Evolutionary conservation across 805 yeast species (phyloP).

Genomic region (Peterozyma toletana): DNA sequence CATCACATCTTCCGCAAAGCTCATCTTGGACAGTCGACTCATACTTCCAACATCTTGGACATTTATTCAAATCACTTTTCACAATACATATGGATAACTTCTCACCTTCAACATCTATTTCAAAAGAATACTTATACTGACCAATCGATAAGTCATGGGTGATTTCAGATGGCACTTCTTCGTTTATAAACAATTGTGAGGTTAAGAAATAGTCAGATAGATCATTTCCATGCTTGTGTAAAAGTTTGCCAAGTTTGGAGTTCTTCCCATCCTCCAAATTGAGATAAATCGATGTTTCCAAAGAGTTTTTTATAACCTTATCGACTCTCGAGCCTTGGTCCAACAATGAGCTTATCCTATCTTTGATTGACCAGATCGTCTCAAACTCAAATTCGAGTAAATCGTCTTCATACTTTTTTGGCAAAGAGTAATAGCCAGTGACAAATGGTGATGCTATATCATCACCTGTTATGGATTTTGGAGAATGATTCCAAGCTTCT

Average conservation of each 20-base stretch:
- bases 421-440: slow-evolving; percentile 33
- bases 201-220: slow-evolving; percentile 55
- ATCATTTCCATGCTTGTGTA: slow-evolving; percentile 29
- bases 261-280: slow-evolving; percentile 12
- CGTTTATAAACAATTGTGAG: slow-evolving; percentile 41
- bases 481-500: slow-evolving; percentile 73
- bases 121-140: slow-evolving; percentile 20
- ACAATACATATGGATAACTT: slow-evolving; percentile 29
- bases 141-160: background rate
- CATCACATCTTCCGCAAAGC: slow-evolving; percentile 62
- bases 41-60: slow-evolving; percentile 94
- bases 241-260: slow-evolving; percentile 7
- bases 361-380: slow-evolving; percentile 38
- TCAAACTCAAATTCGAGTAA: slow-evolving; percentile 36
- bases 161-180: background rate
- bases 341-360: slow-evolving; percentile 39
- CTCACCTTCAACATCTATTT: slow-evolving; percentile 21
- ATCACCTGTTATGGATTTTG: slow-evolving; percentile 18
- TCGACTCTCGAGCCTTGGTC: slow-evolving; percentile 52
- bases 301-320: slow-evolving; percentile 42
- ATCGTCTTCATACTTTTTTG: slow-evolving; percentile 25
- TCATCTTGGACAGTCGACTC: slow-evolving; percentile 41
- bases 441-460: slow-evolving; percentile 37
- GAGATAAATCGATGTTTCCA: slow-evolving; percentile 47
- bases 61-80: slow-evolving; percentile 39